phyloP scores from a whole-genome alignment of 169 alveolate genomes.

The Eimeria falciformis region DNA sequence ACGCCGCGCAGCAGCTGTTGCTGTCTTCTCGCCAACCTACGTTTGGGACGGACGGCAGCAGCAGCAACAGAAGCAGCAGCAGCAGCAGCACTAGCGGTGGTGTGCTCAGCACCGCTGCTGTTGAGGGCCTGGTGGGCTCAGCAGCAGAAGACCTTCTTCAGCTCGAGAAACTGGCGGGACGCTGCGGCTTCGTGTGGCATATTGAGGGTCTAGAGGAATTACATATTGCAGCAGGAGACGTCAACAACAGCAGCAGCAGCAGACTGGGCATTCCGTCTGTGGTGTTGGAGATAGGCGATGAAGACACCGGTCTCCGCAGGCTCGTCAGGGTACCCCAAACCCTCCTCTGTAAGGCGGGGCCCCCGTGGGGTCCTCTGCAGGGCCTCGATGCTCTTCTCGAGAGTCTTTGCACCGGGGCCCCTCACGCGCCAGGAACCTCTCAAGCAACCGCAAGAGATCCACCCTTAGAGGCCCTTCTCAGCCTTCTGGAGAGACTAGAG shows the following conservation, averaged over 20 bases:
- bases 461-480: slow-evolving; percentile 16
- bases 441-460: slow-evolving; percentile 40
- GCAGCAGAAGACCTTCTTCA: slow-evolving; percentile 28
- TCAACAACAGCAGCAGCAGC: neutral
- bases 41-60: neutral
- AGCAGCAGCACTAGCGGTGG: neutral
- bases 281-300: slow-evolving; percentile 51
- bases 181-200: slow-evolving; percentile 75
- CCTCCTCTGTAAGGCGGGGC: slow-evolving; percentile 51
- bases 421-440: neutral
- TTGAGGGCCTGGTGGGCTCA: slow-evolving; percentile 42
- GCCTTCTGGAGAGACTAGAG: slow-evolving; percentile 39
- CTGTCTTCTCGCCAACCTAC: neutral
- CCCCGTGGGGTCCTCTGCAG: slow-evolving; percentile 50
- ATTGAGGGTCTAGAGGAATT: slow-evolving; percentile 68
- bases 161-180: slow-evolving; percentile 66
- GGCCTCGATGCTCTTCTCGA: slow-evolving; percentile 52
- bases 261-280: neutral
- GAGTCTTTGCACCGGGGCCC: neutral
- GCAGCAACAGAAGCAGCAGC: slow-evolving; percentile 27
- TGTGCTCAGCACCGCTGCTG: neutral
- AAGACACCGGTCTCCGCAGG: neutral
- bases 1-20: slow-evolving; percentile 27
- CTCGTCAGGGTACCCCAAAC: slow-evolving; percentile 54
- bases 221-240: slow-evolving; percentile 42